phyloP scores from a whole-genome alignment of 1,284 basidiomycete species.

The Moniliella sp. region DNA sequence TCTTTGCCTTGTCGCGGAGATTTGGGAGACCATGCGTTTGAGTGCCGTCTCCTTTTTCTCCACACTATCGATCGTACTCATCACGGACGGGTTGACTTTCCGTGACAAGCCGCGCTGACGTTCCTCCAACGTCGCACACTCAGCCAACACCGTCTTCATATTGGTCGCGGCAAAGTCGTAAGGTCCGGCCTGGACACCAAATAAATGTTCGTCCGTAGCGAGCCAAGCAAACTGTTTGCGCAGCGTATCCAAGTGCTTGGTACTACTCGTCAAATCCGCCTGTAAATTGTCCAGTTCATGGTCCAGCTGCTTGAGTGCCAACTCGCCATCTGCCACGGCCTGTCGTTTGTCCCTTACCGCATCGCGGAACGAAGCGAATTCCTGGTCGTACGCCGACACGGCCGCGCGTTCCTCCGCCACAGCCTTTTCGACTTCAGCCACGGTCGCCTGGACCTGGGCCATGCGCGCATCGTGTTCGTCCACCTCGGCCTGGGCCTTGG shows the following conservation, averaged over 20 bases:
- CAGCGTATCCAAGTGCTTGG: conserved; percentile 36
- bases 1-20: conserved; percentile 83
- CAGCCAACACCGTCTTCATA: conserved; percentile 45
- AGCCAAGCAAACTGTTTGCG: conserved; percentile 81
- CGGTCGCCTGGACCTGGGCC: conserved; percentile 43
- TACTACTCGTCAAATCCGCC: conserved; percentile 35
- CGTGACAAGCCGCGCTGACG: conserved; percentile 71
- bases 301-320: conserved; percentile 44
- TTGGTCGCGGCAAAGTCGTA: conserved; percentile 67
- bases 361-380: conserved; percentile 58
- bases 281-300: conserved; percentile 40
- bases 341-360: conserved; percentile 63
- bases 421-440: conserved; percentile 48
- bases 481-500: conserved; percentile 47
- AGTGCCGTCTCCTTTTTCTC: conserved; percentile 77
- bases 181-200: conserved; percentile 57
- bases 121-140: conserved; percentile 55
- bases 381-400: conserved; percentile 64
- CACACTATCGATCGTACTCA: conserved; percentile 90
- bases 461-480: conserved; percentile 43
- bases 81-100: conserved; percentile 82
- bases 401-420: conserved; percentile 64
- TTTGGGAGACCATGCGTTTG: conserved; percentile 69
- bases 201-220: conserved; percentile 56
- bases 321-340: conserved; percentile 50